A percentile compares a stretch with the other conserved stretches of the same genome.
phyloP scores from a whole-genome alignment of 1,284 basidiomycete species.

The Irpex rosettiformis region DNA sequence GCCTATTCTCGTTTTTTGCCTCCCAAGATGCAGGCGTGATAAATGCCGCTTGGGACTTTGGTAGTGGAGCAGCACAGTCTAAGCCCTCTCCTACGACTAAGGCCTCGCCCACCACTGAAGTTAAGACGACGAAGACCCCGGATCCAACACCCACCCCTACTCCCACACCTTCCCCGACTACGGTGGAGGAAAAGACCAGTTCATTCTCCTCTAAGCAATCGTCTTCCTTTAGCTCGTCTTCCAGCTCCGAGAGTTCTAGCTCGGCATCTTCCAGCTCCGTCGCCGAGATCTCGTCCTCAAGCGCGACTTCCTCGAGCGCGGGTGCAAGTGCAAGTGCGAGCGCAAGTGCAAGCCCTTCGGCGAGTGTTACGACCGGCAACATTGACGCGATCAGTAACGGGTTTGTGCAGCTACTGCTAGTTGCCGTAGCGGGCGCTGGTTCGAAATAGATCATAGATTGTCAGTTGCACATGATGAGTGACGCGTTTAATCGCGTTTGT shows the following conservation, averaged over 20 bases:
- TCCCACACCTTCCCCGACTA: slow-evolving; percentile 6
- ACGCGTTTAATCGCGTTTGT: no score
- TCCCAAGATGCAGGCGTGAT: slow-evolving; percentile 24
- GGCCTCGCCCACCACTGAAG: slow-evolving; percentile 10
- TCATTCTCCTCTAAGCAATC: not conserved
- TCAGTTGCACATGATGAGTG: no score
- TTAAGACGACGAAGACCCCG: not conserved
- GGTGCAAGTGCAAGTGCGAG: slow-evolving; percentile 6
- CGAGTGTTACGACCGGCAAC: not conserved
- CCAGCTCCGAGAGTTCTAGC: not conserved
- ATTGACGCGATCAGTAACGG: slow-evolving; percentile 3
- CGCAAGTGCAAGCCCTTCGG: slow-evolving; percentile 6
- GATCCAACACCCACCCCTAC: slow-evolving; percentile 10
- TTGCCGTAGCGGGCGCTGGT: not conserved
- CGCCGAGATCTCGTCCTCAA: not conserved
- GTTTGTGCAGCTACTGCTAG: not conserved
- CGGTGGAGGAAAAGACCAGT: not conserved
- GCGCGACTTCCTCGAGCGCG: slow-evolving; percentile 4
- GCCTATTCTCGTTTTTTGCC: slow-evolving; percentile 29
- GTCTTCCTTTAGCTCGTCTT: not conserved
- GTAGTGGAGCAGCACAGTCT: slow-evolving; percentile 1
- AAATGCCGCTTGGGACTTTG: slow-evolving; percentile 25
- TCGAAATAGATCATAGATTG: not conserved
- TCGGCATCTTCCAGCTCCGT: not conserved
- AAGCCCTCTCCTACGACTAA: not conserved